Base-by-base conservation (phyloP, 2,329 filamentous ascomycete genomes). In the Pyricularia sp. region DNA sequence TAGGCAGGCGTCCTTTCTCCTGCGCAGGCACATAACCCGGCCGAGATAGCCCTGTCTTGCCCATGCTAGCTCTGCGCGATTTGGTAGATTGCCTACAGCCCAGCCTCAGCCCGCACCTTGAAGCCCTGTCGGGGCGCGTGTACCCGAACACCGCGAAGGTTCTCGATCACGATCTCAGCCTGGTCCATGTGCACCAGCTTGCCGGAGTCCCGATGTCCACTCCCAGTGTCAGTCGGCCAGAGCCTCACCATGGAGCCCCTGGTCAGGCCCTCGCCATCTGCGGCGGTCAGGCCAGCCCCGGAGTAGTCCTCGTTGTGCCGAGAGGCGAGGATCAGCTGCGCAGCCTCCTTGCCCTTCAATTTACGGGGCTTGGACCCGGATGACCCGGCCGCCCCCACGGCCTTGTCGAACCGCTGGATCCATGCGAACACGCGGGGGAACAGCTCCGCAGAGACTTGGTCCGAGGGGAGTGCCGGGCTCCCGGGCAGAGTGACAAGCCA, bases 401-500 rank as follows among this genome's bases (percentile, higher is more conserved):
- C 81, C 20, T 74, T 75, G 68, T 84, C 78, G 77, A 92, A 92
- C n/a, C 90, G 81, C 63, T 79, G 76, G 23, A 91, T 82, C 88
- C 89, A 92, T 1, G 84, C 84, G 74, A 86, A 90, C 0, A 87
- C 84, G 69, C 80, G 83, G 0, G 89, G 90, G 73, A 86, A 91
- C 58, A 78, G 78, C 23, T 77, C 76, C 17, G 79, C 74, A 2
- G 84, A 84, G 71, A 92, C 83, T 7, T 82, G 73, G 25, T 84
- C 80, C 66, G 78, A 69, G 4, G 86, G 84, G 65, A 91, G 80
- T 17, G 85, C 84, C 26, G 23, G n/a, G 4, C 84, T 84, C n/a
- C 59, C 59, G 14, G 83, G 83, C 65, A 91, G 79, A 12, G 77
- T 79, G 2, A 78, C 76, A 1, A 92, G 77, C 90, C 90, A 93